Conservation (phyloP, 2,329 filamentous ascomycete genomes). For the Cladosporium sp. region DNA sequence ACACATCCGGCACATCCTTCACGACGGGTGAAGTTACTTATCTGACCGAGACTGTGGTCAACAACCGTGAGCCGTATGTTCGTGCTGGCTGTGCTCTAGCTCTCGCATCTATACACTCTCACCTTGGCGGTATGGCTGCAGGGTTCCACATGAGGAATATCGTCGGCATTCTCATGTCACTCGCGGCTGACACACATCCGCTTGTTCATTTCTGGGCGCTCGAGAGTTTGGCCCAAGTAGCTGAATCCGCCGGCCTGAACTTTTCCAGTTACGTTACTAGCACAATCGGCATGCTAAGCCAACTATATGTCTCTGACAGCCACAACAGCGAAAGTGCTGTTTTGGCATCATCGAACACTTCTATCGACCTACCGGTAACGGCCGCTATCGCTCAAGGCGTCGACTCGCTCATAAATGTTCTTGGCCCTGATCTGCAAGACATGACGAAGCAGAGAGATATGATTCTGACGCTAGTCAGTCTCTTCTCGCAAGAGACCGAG, state of each 20-base stretch:
- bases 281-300: slow-evolving; percentile 87
- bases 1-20: slow-evolving; percentile 76
- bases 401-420: slow-evolving; percentile 92
- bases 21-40: slow-evolving; percentile 88
- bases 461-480: slow-evolving; percentile 77
- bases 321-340: slow-evolving; percentile 82
- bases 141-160: slow-evolving; percentile 96
- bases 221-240: slow-evolving; percentile 78
- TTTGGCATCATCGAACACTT: slow-evolving; percentile 81
- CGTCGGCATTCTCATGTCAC: slow-evolving; percentile 94
- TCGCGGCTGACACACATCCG: slow-evolving; percentile 92
- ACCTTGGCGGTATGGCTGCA: slow-evolving; percentile 95
- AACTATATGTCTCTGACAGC: slow-evolving; percentile 85
- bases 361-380: slow-evolving; percentile 76
- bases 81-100: slow-evolving; percentile 93
- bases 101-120: slow-evolving; percentile 86
- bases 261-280: slow-evolving; percentile 89
- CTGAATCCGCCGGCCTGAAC: slow-evolving; percentile 86
- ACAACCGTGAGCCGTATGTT: slow-evolving; percentile 87
- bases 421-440: slow-evolving; percentile 92
- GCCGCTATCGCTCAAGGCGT: slow-evolving; percentile 82
- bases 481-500: slow-evolving; percentile 70
- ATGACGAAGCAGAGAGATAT: slow-evolving; percentile 86
- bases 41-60: slow-evolving; percentile 88
- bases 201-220: slow-evolving; percentile 96